Evolutionary conservation across 2,329 filamentous ascomycete genomes (phyloP).

Genomic region (Neurospora crassa): DNA sequence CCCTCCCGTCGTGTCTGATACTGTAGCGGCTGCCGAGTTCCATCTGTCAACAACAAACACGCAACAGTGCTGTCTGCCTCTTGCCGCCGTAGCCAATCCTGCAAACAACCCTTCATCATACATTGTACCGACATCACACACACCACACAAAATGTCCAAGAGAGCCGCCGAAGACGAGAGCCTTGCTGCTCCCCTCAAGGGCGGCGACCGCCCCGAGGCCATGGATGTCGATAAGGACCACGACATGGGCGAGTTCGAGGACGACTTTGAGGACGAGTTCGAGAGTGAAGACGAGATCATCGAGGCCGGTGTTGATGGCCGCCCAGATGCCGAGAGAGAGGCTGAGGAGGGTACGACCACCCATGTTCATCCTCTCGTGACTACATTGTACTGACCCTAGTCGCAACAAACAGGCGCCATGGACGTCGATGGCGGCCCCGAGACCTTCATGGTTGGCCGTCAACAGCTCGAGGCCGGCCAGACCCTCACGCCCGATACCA

Average conservation of each 20-base stretch:
- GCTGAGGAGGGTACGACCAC: constrained; percentile 58
- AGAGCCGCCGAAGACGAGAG: constrained; percentile 42
- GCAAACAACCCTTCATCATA: too few species aligned
- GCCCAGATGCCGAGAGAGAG: constrained; percentile 86
- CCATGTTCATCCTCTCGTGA: neutral
- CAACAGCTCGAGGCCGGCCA: constrained; percentile 87
- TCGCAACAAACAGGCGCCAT: constrained; percentile 52
- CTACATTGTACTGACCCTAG: constrained; percentile 10
- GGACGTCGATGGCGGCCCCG: constrained; percentile 70
- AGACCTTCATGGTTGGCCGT: constrained; percentile 91
- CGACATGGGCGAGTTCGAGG: constrained; percentile 78
- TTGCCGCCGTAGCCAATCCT: neutral
- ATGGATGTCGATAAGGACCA: constrained; percentile 53
- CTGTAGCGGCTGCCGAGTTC: constrained; percentile 1
- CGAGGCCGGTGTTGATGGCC: constrained; percentile 86
- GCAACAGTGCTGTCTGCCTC: neutral
- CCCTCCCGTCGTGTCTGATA: too few species aligned
- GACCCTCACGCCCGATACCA: constrained; percentile 80
- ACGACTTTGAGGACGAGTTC: constrained; percentile 88
- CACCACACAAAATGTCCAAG: constrained; percentile 44
- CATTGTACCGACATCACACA: neutral
- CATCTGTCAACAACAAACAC: neutral
- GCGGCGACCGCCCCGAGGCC: constrained; percentile 50
- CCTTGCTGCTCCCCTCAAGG: constrained; percentile 44
- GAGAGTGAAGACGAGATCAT: constrained; percentile 86